Evolutionary conservation across 2,329 filamentous ascomycete species (phyloP), one percentile per base, ranked within the genome.

Genomic region (Verticillium albo-atrum): DNA sequence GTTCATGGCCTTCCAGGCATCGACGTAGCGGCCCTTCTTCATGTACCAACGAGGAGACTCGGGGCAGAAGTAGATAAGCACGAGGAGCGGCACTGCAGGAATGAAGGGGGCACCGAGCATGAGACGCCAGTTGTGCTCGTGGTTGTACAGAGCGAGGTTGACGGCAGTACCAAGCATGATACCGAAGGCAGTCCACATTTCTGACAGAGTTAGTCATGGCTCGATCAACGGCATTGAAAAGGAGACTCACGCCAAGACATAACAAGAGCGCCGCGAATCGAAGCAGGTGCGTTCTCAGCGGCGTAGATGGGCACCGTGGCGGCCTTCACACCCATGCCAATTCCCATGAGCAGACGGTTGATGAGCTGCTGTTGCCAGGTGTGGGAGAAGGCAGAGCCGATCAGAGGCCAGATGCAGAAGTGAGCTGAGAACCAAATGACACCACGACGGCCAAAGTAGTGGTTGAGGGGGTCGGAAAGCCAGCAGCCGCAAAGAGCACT

Each of bases 291-390:
- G 55, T 85, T 89, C 70, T 92, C 90, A 1, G 89, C 89, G 1
- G 88, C 87, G 66, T 91, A 93, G 30, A 93, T 86, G 0, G 90
- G 90, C 0, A 89, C 84, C 0, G 80, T 85, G 1, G 82, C 82
- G 6, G 84, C 82, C 68, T 90, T 90, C 15, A 84, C 79, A 12
- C 88, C 88, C 69, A 90, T 89, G 1, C 86, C 88, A 32, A 92
- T 82, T 0, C 89, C 89, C 66, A 91, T 81, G 4, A 87, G 76
- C 58, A 91, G 84, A 57, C 89, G 83, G 54, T 85, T 85, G 57
- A 86, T 78, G 61, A 91, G 82, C 62, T 90, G 80, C 62, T 89
- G 83, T 71, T 79, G 81, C 89, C 88, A 91, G 6, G 80, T 85
- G 60, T 88, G 82, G 25, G 83, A 81, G 60, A 89, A 85, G 0